A percentile compares a stretch with the other conserved stretches of the same genome.
phyloP scores from a whole-genome alignment of 208 protist genomes.

The Wallacemonas sp. region DNA sequence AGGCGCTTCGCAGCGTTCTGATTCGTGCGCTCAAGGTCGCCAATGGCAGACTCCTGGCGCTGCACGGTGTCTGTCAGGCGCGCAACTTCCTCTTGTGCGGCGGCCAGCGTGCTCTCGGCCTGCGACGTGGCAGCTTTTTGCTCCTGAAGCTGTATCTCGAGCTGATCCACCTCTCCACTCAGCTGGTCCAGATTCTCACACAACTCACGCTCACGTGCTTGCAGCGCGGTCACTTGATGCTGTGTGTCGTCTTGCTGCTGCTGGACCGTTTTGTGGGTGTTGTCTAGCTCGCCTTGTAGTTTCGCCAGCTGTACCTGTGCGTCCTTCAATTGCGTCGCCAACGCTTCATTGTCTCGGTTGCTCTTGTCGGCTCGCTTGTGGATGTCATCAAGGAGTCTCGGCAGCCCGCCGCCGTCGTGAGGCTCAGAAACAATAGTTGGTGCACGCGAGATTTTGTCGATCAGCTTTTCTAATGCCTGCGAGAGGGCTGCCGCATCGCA shows the following conservation, averaged over 20 bases:
- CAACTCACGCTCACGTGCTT: background rate
- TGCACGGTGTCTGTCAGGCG: background rate
- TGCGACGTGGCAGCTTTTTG: conserved; percentile 1
- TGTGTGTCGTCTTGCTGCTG: conserved; percentile 4
- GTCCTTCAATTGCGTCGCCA: conserved; percentile 5
- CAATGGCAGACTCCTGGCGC: background rate
- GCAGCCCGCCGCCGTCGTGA: background rate
- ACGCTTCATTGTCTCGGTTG: background rate
- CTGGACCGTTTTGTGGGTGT: background rate
- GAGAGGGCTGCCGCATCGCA: background rate
- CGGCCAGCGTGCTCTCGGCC: conserved; percentile 1
- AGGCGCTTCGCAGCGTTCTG: conserved; percentile 12
- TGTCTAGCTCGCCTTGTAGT: background rate
- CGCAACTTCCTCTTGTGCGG: conserved; percentile 14
- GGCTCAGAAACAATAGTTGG: background rate
- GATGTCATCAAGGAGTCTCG: background rate
- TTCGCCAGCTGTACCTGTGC: conserved; percentile 9
- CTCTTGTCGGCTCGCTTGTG: background rate
- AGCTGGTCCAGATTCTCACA: conserved; percentile 8
- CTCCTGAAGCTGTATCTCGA: conserved; percentile 6
- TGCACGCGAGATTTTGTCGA: background rate
- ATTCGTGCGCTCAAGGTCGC: background rate
- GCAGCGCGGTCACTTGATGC: conserved; percentile 2
- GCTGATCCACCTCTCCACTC: background rate
- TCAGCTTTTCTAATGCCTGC: background rate